Conservation (phyloP, 495 filamentous ascomycete species). For the Penicillium herquei region DNA sequence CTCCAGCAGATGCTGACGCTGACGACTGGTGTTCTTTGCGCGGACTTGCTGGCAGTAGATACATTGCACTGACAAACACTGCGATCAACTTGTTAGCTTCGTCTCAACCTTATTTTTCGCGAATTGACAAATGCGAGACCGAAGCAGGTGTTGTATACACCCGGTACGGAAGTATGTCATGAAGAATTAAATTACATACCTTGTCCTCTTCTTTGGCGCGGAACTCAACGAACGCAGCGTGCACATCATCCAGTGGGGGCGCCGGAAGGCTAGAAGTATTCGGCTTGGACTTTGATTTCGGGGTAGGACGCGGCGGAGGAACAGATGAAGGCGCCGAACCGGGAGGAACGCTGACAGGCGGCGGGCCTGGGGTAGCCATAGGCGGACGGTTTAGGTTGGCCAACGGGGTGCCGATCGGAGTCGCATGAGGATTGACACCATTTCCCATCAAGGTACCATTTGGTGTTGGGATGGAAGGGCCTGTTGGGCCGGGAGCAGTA, state of each 20-base stretch:
- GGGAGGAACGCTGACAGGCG: constrained; percentile 21
- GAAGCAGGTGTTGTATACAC: not conserved
- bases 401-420: constrained; percentile 44
- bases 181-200: constrained; percentile 27
- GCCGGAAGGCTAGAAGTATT: constrained; percentile 41
- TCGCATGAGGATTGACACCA: constrained; percentile 45
- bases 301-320: constrained; percentile 35
- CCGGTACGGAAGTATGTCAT: too few relatives aligned
- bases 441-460: constrained; percentile 46
- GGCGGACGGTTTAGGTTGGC: constrained; percentile 40
- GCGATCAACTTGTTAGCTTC: constrained; percentile 8
- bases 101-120: not conserved
- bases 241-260: constrained; percentile 52
- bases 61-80: constrained; percentile 58
- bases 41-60: constrained; percentile 58
- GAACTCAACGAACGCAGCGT: constrained; percentile 56
- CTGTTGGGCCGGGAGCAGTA: constrained; percentile 32
- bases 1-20: constrained; percentile 54
- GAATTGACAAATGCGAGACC: not conserved
- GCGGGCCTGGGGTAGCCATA: constrained; percentile 37
- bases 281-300: constrained; percentile 43
- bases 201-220: constrained; percentile 59
- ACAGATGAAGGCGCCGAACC: constrained; percentile 33
- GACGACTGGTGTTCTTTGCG: constrained; percentile 56
- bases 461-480: constrained; percentile 37